These are phyloP conservation scores for Arthroderma uncinatum DNA, from an alignment of 2,329 filamentous ascomycete genomes.

Conservation along the genomic window DNA sequence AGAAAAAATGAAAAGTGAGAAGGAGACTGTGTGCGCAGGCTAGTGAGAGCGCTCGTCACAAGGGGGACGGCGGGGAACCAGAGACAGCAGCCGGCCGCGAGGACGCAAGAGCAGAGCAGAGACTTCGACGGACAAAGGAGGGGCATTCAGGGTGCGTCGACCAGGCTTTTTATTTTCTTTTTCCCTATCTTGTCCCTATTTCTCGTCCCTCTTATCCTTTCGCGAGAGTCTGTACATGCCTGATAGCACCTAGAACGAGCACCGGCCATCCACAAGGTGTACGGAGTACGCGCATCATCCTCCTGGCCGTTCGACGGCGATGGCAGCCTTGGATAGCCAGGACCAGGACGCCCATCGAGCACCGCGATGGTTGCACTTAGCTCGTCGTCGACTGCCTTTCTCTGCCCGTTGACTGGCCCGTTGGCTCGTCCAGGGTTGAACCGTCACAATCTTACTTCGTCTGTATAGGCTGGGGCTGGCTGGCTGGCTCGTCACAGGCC, in stretches of 20 bases:
- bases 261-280: too few species aligned
- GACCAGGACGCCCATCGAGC: neutral
- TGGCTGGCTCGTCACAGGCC: neutral
- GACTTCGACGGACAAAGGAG: neutral
- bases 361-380: neutral
- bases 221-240: neutral
- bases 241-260: neutral
- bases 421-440: neutral
- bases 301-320: neutral
- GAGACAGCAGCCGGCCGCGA: neutral
- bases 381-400: neutral
- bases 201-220: neutral
- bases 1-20: neutral
- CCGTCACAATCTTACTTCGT: neutral
- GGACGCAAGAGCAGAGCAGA: neutral
- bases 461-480: neutral
- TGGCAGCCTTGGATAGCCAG: conserved; percentile 5
- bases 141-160: neutral
- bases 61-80: neutral
- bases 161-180: neutral
- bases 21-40: neutral
- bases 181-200: neutral
- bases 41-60: neutral
- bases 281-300: too few species aligned
- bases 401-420: conserved; percentile 1